These are phyloP conservation scores for Saccharomyces hybrid DNA, from an alignment of 1,139 yeast genomes.

Conservation along the genomic window DNA sequence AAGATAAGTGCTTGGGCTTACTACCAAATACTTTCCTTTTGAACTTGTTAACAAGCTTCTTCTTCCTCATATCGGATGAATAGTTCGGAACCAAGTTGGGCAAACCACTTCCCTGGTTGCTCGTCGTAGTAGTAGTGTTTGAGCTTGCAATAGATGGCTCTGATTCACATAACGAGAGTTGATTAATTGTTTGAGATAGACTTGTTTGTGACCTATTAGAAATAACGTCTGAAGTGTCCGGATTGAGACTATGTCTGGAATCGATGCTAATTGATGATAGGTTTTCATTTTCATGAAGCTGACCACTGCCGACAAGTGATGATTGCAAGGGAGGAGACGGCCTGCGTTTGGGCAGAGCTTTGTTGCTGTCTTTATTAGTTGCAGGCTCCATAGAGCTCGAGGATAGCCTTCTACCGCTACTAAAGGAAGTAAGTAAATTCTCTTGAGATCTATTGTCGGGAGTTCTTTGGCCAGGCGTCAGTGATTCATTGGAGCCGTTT, in stretches of 20 bases:
- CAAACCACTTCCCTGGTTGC: neutral
- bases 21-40: constrained; percentile 7
- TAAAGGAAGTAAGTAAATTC: neutral
- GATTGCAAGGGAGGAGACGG: neutral
- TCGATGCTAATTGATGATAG: neutral
- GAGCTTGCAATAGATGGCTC: neutral
- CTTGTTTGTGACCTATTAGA: neutral
- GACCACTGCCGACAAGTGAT: neutral
- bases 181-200: neutral
- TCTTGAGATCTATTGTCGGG: neutral
- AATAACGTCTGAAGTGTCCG: neutral
- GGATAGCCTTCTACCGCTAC: neutral
- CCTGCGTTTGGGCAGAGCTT: neutral
- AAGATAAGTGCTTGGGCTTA: constrained; percentile 8
- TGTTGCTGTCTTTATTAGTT: neutral
- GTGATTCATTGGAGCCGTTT: neutral
- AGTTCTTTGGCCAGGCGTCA: neutral
- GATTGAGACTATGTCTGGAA: neutral
- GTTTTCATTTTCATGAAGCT: neutral
- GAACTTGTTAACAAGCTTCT: constrained; percentile 1
- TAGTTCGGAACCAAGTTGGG: neutral
- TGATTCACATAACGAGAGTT: neutral
- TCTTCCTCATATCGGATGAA: constrained; percentile 2
- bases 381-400: neutral
- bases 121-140: neutral